Evolutionary conservation across 345 rosid species (phyloP).

Genomic region (Bruguiera sexangula): DNA sequence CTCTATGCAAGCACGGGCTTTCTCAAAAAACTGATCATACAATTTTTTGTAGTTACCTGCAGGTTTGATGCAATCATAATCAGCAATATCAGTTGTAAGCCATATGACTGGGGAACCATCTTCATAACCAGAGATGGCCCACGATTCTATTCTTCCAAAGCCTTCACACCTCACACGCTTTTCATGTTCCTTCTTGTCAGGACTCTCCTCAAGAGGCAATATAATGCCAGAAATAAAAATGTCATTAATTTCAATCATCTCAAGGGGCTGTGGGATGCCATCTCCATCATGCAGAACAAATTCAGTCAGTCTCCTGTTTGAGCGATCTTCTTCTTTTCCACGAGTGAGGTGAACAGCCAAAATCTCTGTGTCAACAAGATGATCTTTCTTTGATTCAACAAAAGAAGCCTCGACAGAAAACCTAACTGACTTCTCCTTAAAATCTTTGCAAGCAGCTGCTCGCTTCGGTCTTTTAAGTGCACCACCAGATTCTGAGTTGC

Average conservation of each 20-base stretch:
- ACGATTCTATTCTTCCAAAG: conserved; percentile 31
- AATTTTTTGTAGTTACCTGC: conserved; percentile 19
- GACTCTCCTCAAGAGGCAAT: conserved; percentile 18
- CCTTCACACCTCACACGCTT: conserved; percentile 23
- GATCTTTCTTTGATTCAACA: conserved; percentile 44
- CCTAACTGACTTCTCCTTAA: conserved; percentile 54
- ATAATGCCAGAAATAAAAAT: conserved; percentile 26
- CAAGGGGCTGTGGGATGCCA: conserved; percentile 24
- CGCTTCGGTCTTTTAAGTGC: conserved; percentile 57
- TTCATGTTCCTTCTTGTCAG: conserved; percentile 18
- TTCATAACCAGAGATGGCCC: conserved; percentile 31
- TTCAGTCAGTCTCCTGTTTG: conserved; percentile 26
- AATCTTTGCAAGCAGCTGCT: conserved; percentile 67
- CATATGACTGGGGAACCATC: conserved; percentile 30
- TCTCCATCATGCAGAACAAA: conserved; percentile 23
- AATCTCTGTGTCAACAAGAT: conserved; percentile 48
- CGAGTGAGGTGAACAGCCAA: conserved; percentile 19
- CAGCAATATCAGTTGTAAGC: conserved; percentile 28
- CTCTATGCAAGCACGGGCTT: conserved; percentile 23
- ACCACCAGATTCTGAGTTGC: conserved; percentile 16
- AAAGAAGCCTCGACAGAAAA: conserved; percentile 39
- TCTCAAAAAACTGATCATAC: conserved; percentile 23
- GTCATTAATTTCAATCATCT: conserved; percentile 29
- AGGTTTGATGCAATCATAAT: conserved; percentile 29
- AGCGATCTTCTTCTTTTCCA: conserved; percentile 17